Evolutionary conservation across 1,284 basidiomycete genomes (phyloP).

Genomic region (Stereum hirsutum): DNA sequence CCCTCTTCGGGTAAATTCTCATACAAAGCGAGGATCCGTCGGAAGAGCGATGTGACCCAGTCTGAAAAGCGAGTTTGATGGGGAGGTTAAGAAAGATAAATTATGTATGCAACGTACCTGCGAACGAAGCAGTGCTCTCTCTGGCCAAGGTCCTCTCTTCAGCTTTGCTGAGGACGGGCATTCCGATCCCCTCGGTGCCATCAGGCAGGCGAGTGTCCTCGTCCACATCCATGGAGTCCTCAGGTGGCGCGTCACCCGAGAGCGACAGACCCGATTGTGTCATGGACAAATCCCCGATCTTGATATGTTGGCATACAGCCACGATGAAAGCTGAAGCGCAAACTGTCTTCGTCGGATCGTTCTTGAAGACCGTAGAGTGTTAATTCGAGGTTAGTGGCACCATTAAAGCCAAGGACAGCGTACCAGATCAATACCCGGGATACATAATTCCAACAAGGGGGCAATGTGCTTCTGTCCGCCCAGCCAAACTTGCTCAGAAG

Average conservation of each 20-base stretch:
- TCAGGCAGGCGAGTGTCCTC: conserved; percentile 38
- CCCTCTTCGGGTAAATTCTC: conserved; percentile 95
- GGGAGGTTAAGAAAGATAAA: not conserved
- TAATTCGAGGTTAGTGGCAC: not conserved
- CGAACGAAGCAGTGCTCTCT: conserved; percentile 74
- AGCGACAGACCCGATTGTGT: conserved; percentile 45
- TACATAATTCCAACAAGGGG: conserved; percentile 82
- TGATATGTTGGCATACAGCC: conserved; percentile 67
- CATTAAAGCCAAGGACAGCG: conserved; percentile 12
- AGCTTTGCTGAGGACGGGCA: conserved; percentile 43
- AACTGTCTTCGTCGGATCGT: conserved; percentile 89
- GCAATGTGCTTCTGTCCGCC: conserved; percentile 86
- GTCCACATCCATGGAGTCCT: conserved; percentile 47
- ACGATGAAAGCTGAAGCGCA: conserved; percentile 77
- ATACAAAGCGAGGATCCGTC: conserved; percentile 80
- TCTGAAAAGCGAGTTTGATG: conserved; percentile 30
- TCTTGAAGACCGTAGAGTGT: conserved; percentile 52
- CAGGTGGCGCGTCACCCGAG: conserved; percentile 40
- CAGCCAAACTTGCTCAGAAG: conserved; percentile 72
- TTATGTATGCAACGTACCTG: conserved; percentile 39
- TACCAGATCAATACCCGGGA: conserved; percentile 87
- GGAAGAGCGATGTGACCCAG: conserved; percentile 87
- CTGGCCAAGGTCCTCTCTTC: conserved; percentile 71
- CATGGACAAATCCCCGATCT: conserved; percentile 72
- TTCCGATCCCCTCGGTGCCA: conserved; percentile 41